phyloP scores from a whole-genome alignment of 2,329 filamentous ascomycete genomes.

The Fusarium nodosum region DNA sequence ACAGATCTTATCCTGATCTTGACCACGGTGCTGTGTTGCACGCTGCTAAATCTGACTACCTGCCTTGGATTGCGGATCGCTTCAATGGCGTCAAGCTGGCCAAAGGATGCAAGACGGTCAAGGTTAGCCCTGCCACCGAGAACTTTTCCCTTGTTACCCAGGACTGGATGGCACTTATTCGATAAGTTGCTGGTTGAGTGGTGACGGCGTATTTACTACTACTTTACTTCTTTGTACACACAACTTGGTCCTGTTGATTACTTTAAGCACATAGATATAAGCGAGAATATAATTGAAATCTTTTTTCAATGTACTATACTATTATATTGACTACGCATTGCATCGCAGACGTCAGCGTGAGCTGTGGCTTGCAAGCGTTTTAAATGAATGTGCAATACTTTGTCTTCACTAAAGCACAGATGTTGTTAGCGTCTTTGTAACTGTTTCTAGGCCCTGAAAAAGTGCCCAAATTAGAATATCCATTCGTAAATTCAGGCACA shows the following conservation, averaged over 20 bases:
- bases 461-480: background rate
- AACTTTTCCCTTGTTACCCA: background rate
- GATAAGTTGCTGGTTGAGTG: background rate
- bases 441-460: background rate
- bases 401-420: no score
- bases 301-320: background rate
- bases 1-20: background rate
- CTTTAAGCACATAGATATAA: background rate
- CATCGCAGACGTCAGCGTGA: background rate
- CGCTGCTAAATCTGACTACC: background rate
- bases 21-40: constrained; percentile 1
- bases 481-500: background rate
- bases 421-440: background rate
- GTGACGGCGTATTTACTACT: background rate
- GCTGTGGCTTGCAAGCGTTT: background rate
- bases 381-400: background rate
- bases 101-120: constrained; percentile 12
- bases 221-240: background rate
- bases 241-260: background rate
- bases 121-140: background rate
- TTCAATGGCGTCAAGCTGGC: constrained; percentile 10
- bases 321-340: no score
- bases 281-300: background rate
- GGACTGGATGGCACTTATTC: background rate
- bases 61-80: constrained; percentile 12